phyloP scores from a whole-genome alignment of 1,284 basidiomycete genomes.

The Pisolithus thermaeus region DNA sequence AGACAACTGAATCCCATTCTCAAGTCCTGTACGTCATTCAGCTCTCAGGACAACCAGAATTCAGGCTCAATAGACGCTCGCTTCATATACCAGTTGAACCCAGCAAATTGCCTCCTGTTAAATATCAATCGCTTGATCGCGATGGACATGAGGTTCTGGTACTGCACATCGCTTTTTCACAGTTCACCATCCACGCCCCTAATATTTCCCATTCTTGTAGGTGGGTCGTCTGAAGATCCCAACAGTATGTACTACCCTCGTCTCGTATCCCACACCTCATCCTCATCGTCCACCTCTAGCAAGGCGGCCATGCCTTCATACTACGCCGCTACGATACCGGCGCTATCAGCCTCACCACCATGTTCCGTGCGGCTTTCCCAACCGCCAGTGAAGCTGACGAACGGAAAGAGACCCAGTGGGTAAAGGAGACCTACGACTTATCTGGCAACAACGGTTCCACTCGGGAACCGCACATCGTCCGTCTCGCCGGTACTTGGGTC shows the following conservation, averaged over 20 bases:
- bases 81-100: slow-evolving; percentile 17
- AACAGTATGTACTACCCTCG: slow-evolving; percentile 50
- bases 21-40: slow-evolving; percentile 30
- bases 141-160: slow-evolving; percentile 83
- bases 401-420: slow-evolving; percentile 80
- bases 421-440: slow-evolving; percentile 76
- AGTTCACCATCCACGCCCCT: slow-evolving; percentile 10
- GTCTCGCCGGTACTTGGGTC: slow-evolving; percentile 91
- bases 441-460: slow-evolving; percentile 78
- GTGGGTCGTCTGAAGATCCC: slow-evolving; percentile 92
- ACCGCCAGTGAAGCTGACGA: slow-evolving; percentile 77
- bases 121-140: slow-evolving; percentile 79
- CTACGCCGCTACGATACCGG: slow-evolving; percentile 94
- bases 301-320: slow-evolving; percentile 84
- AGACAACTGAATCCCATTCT: slow-evolving; percentile 36
- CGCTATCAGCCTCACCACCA: slow-evolving; percentile 92
- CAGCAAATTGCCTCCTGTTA: slow-evolving; percentile 53
- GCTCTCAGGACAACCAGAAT: not conserved
- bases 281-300: slow-evolving; percentile 34
- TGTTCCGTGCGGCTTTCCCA: slow-evolving; percentile 97
- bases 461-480: slow-evolving; percentile 50
- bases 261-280: not conserved
- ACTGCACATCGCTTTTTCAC: slow-evolving; percentile 18
- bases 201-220: slow-evolving; percentile 32
- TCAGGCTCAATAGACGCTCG: not conserved